Evolutionary conservation across 805 yeast genomes (phyloP).

Genomic region (Candida dajiaensis): DNA sequence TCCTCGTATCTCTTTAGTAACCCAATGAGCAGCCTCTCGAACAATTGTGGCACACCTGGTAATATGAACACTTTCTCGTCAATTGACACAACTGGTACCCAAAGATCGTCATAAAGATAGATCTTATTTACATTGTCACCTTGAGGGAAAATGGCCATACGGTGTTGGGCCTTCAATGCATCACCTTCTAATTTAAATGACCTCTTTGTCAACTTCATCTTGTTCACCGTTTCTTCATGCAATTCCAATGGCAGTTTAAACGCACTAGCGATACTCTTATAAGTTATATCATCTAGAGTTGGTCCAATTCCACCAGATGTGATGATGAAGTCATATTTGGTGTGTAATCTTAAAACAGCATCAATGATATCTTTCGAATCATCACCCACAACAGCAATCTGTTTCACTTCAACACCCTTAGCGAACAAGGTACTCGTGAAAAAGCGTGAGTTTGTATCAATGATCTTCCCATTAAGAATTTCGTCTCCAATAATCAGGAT

Average conservation of each 20-base stretch:
- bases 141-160: constrained; percentile 76
- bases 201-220: constrained; percentile 48
- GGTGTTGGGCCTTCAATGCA: constrained; percentile 54
- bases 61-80: constrained; percentile 59
- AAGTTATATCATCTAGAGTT: constrained; percentile 87
- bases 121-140: constrained; percentile 36
- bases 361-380: constrained; percentile 57
- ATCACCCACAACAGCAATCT: constrained; percentile 73
- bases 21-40: constrained; percentile 47
- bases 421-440: constrained; percentile 69
- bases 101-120: constrained; percentile 46
- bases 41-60: constrained; percentile 82
- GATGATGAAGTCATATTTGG: constrained; percentile 50
- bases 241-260: constrained; percentile 44
- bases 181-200: constrained; percentile 29
- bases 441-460: constrained; percentile 68
- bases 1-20: constrained; percentile 26
- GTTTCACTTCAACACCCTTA: constrained; percentile 59
- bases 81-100: constrained; percentile 85
- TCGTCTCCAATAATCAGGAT: constrained; percentile 69
- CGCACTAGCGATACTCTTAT: constrained; percentile 65
- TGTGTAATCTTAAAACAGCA: constrained; percentile 38
- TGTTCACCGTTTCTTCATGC: constrained; percentile 50
- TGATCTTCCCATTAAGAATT: constrained; percentile 77
- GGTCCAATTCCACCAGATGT: constrained; percentile 63